Conservation (phyloP, 352 stramenopile species). For the Phytophthora citrophthora region DNA sequence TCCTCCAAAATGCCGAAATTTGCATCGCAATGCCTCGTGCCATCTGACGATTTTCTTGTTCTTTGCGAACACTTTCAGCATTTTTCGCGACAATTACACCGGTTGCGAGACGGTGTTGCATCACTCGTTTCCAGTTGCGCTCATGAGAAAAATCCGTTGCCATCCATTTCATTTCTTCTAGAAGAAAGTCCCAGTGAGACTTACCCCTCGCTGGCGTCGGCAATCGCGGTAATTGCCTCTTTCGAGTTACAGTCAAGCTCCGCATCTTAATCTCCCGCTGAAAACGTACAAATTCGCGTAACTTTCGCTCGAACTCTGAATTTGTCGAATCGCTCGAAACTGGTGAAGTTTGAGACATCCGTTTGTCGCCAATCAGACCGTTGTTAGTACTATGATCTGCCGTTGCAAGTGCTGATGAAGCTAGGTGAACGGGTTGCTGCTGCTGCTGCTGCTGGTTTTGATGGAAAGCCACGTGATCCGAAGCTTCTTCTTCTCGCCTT, state of each 20-base stretch:
- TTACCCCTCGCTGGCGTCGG: conserved; percentile 56
- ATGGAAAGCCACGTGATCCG: conserved; percentile 19
- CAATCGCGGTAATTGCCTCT: conserved; percentile 75
- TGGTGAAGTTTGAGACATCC: conserved; percentile 11
- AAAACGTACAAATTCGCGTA: conserved; percentile 58
- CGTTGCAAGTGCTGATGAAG: conserved; percentile 6
- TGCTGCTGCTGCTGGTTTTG: conserved; percentile 1
- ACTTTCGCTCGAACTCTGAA: conserved; percentile 54
- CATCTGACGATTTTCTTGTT: conserved; percentile 71
- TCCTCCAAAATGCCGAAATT: conserved; percentile 83
- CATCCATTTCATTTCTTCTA: conserved; percentile 98
- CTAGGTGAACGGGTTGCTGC: conserved; percentile 22
- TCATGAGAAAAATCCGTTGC: conserved; percentile 97
- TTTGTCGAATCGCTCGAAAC: conserved; percentile 34
- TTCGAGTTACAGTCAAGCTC: conserved; percentile 52
- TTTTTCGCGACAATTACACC: conserved; percentile 75
- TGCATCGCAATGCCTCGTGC: conserved; percentile 71
- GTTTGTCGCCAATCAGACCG: conserved; percentile 14
- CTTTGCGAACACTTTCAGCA: conserved; percentile 66
- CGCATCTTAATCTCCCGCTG: conserved; percentile 47
- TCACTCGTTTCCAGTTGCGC: conserved; percentile 94
- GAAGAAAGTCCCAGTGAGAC: conserved; percentile 93
- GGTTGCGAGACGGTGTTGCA: conserved; percentile 66
- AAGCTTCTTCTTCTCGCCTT: conserved; percentile 39
- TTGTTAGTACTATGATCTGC: conserved; percentile 23